phyloP scores from a whole-genome alignment of 139 green algal genomes.

The Chlorella ohadii region DNA sequence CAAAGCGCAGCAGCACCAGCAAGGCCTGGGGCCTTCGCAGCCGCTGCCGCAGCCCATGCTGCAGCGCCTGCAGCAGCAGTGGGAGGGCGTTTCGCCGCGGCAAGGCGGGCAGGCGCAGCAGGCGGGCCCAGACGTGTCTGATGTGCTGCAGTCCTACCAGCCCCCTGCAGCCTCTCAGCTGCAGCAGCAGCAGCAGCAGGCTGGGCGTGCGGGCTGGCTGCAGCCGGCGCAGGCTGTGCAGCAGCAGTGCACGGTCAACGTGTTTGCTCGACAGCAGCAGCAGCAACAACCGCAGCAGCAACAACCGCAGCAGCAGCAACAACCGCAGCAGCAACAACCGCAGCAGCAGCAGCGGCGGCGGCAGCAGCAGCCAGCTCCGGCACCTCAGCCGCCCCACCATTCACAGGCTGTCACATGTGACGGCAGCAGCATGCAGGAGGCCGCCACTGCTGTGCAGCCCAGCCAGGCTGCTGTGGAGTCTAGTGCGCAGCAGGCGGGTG shows the following conservation, averaged over 20 bases:
- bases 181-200: neutral
- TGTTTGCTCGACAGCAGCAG: neutral
- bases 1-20: neutral
- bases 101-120: neutral
- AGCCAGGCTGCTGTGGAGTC: too few relatives aligned
- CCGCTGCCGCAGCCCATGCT: neutral
- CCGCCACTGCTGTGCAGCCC: too few relatives aligned
- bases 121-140: neutral
- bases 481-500: too few relatives aligned
- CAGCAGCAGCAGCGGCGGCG: neutral
- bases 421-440: too few relatives aligned
- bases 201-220: too few relatives aligned
- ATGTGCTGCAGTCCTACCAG: neutral
- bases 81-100: too few relatives aligned
- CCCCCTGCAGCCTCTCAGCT: neutral
- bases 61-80: constrained; percentile 6
- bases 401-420: too few relatives aligned
- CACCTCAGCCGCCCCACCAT: too few relatives aligned
- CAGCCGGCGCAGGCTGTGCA: too few relatives aligned
- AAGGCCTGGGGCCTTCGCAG: neutral
- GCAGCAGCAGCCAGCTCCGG: too few relatives aligned
- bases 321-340: neutral
- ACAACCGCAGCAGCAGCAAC: neutral
- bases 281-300: neutral
- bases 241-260: too few relatives aligned